A percentile compares a stretch with the other conserved stretches of the same genome.
Conservation (phyloP, 2,329 filamentous ascomycete genomes). For the Aspergillus tamarii region DNA sequence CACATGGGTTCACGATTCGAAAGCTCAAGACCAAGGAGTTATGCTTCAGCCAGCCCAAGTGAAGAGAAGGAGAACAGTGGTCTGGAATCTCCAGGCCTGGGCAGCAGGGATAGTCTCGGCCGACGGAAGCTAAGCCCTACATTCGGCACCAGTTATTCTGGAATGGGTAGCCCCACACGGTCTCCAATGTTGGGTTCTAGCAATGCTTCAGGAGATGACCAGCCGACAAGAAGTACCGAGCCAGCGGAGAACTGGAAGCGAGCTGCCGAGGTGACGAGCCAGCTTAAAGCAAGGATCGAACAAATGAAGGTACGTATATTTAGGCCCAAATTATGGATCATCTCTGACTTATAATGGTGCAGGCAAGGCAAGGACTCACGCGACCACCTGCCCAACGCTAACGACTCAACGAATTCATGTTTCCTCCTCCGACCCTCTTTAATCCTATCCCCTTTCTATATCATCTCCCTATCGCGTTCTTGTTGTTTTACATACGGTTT, state of each 20-base stretch:
- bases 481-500: slow-evolving; percentile 12
- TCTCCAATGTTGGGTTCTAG: slow-evolving; percentile 38
- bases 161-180: slow-evolving; percentile 43
- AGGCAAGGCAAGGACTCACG: slow-evolving; percentile 51
- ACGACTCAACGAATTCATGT: slow-evolving; percentile 31
- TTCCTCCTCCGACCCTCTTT: slow-evolving; percentile 18
- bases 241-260: slow-evolving; percentile 93
- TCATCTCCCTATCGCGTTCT: slow-evolving; percentile 7
- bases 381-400: slow-evolving; percentile 42
- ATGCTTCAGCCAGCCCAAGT: slow-evolving; percentile 58
- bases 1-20: slow-evolving; percentile 46
- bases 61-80: slow-evolving; percentile 74
- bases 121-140: slow-evolving; percentile 51
- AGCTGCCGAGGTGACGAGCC: slow-evolving; percentile 95
- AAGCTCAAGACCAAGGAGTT: slow-evolving; percentile 45
- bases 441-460: slow-evolving; percentile 15
- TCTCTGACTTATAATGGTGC: slow-evolving; percentile 18
- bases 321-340: not conserved
- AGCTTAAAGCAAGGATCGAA: slow-evolving; percentile 95
- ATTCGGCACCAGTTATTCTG: slow-evolving; percentile 39
- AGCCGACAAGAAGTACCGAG: slow-evolving; percentile 45
- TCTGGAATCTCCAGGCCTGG: slow-evolving; percentile 40
- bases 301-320: slow-evolving; percentile 76
- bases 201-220: slow-evolving; percentile 41
- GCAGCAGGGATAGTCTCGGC: slow-evolving; percentile 36